phyloP scores from a whole-genome alignment of 1,284 basidiomycete genomes.

The Earliella scabrosa region DNA sequence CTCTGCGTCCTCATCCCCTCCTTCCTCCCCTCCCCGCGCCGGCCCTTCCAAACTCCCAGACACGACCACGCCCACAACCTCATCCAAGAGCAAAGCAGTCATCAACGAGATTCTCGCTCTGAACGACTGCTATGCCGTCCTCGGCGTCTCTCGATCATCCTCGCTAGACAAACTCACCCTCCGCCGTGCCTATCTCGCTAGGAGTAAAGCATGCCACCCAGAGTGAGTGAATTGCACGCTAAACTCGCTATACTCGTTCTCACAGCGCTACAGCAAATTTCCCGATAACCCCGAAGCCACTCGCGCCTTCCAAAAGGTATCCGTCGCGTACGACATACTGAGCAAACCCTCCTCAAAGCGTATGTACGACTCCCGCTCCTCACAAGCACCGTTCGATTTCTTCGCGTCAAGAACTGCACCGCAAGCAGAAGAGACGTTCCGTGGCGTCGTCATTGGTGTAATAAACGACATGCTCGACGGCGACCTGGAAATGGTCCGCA shows the following conservation, averaged over 20 bases:
- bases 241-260: constrained; percentile 5
- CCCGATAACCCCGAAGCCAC: constrained; percentile 78
- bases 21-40: constrained; percentile 34
- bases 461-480: constrained; percentile 85
- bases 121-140: constrained; percentile 73
- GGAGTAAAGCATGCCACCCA: constrained; percentile 82
- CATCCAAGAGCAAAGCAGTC: constrained; percentile 33
- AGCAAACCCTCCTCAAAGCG: constrained; percentile 72
- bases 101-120: constrained; percentile 58
- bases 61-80: constrained; percentile 17
- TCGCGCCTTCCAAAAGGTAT: constrained; percentile 83
- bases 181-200: constrained; percentile 75
- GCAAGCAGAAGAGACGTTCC: constrained; percentile 77
- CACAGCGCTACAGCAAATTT: constrained; percentile 65
- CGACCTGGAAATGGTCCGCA: constrained; percentile 80
- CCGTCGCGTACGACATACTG: constrained; percentile 82
- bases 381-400: constrained; percentile 52
- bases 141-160: constrained; percentile 61
- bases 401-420: constrained; percentile 53
- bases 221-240: constrained; percentile 56
- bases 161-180: constrained; percentile 66
- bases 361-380: constrained; percentile 67
- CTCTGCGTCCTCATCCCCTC: constrained; percentile 19
- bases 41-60: constrained; percentile 21
- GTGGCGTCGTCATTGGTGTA: constrained; percentile 72